Conservation (phyloP, 2,329 filamentous ascomycete genomes). For the Beauveria scarabaeidicola region DNA sequence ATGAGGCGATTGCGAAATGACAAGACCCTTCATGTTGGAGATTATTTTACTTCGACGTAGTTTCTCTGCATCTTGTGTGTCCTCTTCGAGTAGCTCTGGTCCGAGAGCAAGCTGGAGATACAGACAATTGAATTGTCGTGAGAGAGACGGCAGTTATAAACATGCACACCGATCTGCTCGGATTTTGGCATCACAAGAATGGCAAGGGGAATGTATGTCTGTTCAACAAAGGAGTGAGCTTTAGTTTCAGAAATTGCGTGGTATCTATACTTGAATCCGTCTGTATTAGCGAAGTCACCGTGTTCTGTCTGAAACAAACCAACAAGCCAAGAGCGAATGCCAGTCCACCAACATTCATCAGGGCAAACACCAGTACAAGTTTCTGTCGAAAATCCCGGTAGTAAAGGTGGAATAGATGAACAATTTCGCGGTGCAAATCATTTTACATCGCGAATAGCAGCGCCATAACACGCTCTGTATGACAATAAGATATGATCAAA, state of each 20-base stretch:
- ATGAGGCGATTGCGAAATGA: not conserved
- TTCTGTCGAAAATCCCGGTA: not conserved
- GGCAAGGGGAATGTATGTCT: not conserved
- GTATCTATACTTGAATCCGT: not conserved
- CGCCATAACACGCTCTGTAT: not conserved
- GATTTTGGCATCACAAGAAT: not conserved
- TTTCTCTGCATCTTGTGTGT: not conserved
- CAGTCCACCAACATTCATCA: not conserved
- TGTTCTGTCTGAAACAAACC: not conserved
- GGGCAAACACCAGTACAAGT: not conserved
- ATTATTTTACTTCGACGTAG: not conserved
- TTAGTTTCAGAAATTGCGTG: not conserved
- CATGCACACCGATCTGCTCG: not conserved
- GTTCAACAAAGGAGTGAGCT: not conserved
- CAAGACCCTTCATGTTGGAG: not conserved
- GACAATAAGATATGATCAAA: not conserved
- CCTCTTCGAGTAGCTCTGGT: not conserved
- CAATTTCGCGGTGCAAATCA: not conserved
- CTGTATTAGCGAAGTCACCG: not conserved
- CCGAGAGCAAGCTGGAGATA: not conserved
- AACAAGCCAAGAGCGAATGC: not conserved
- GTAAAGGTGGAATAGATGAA: not conserved
- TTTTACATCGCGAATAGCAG: not conserved
- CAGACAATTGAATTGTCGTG: not conserved
- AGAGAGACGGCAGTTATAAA: not conserved